Evolutionary conservation across 805 yeast genomes (phyloP), one percentile per base, ranked within the genome.

Genomic region (Suhomyces sp.): DNA sequence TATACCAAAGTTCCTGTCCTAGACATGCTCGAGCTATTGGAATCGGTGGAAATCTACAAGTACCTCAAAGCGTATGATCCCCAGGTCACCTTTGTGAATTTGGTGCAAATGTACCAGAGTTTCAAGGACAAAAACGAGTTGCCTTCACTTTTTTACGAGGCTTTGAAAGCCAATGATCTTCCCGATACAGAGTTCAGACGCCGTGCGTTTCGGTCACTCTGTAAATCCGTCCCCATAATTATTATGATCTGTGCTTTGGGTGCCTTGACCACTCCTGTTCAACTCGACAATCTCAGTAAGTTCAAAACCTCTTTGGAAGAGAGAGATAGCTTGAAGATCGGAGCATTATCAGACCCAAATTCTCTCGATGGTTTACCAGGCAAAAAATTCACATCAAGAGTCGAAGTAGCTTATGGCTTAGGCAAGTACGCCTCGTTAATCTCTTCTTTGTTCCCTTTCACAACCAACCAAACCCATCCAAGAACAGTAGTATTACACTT

Each of bases 1-100:
- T 69, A 71, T 52, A 59, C 74, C 6, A 71, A 71, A 52, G 57
- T 66, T 12, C 77, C 76, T 2, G 60, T 70, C 6, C 49, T 72
- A 13, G 71, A 71, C 52, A 60, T 63, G 29, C 52, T 67, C 8
- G 57, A 59, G n/a, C 57, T 72, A 13, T 52, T 71, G 44, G 76
- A 70, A 52, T 57, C 62, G 26, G 54, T 71, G 19, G 70, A 67
- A 52, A 58, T 63, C 4, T 65, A 58, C 55, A 64, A 66, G 47
- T 13, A 62, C 17, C 52, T 71, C 29, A 52, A 50, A 17, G 50
- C 56, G n/a, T 50, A 57, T 17, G 60, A 64, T 29, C 61, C 62
- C 1, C 42, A 46, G 4, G 50, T 67, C 24, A 57, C 69, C 9
- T 61, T 71, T 31, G 6, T 57, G 9, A 41, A 48, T 6, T 47